Percentiles rank a stretch among this genome's conserved stretches.
phyloP scores from a whole-genome alignment of 805 yeast genomes.

The Lachancea mirantina region DNA sequence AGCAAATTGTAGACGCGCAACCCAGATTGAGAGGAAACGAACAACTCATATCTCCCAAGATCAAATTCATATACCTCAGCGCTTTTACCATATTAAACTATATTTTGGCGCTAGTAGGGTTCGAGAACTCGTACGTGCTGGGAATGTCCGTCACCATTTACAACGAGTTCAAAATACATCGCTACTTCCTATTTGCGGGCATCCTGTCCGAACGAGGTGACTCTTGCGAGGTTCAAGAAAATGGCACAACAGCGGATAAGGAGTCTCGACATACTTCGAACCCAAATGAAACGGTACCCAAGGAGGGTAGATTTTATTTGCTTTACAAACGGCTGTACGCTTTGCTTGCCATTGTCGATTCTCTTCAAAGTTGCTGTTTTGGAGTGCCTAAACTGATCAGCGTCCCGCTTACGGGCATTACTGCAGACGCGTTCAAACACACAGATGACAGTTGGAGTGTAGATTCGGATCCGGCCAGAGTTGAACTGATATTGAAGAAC shows the following conservation, averaged over 20 bases:
- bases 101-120: conserved; percentile 52
- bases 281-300: conserved; percentile 1
- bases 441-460: conserved; percentile 23
- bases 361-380: conserved; percentile 45
- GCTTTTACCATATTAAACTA: conserved; percentile 45
- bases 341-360: conserved; percentile 42
- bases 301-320: conserved; percentile 23
- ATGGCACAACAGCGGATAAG: no score
- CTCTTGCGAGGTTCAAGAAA: not conserved
- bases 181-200: conserved; percentile 27
- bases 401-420: conserved; percentile 19
- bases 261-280: no score
- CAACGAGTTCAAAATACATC: conserved; percentile 49
- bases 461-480: conserved; percentile 19
- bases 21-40: conserved; percentile 27
- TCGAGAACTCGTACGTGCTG: conserved; percentile 50
- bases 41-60: conserved; percentile 25
- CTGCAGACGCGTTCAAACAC: conserved; percentile 13
- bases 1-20: conserved; percentile 27
- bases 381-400: conserved; percentile 38
- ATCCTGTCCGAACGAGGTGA: not conserved
- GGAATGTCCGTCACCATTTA: conserved; percentile 47
- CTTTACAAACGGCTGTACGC: conserved; percentile 40
- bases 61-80: conserved; percentile 31
- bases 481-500: conserved; percentile 19